Percentiles rank a stretch among this genome's conserved stretches.
These are phyloP conservation scores for Leptographium galeiforme DNA, from an alignment of 2,329 filamentous ascomycete genomes.

Conservation along the genomic window DNA sequence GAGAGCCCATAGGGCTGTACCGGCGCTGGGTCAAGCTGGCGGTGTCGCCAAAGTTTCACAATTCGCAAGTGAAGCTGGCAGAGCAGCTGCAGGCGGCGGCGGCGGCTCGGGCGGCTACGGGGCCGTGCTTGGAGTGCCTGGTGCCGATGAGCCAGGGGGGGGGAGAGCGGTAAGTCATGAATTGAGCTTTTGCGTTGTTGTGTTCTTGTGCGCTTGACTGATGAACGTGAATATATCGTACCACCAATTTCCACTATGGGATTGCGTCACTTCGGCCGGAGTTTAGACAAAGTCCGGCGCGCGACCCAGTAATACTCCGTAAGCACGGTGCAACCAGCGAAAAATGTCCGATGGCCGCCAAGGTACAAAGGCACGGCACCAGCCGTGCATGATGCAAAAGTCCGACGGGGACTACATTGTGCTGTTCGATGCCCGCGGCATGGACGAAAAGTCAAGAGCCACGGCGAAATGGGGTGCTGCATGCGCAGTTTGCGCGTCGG, in stretches of 20 bases:
- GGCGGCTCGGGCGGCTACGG: not conserved
- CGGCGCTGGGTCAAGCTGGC: not conserved
- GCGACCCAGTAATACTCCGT: too few species aligned
- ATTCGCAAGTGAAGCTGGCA: not conserved
- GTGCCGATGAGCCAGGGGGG: too few species aligned
- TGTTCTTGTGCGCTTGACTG: too few species aligned
- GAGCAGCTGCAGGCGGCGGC: conserved; percentile 5
- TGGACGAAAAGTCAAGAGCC: conserved; percentile 6
- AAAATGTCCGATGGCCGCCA: too few species aligned
- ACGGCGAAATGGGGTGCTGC: conserved; percentile 34
- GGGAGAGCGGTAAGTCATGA: too few species aligned
- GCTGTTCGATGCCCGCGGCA: not conserved
- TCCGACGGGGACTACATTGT: not conserved
- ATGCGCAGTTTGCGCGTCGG: conserved; percentile 31
- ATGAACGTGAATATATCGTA: too few species aligned
- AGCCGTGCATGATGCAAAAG: not conserved
- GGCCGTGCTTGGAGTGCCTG: too few species aligned
- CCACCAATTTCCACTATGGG: too few species aligned
- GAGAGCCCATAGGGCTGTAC: not conserved
- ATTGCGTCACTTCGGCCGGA: too few species aligned
- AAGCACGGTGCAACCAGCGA: too few species aligned
- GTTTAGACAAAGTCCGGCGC: too few species aligned
- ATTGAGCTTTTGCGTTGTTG: too few species aligned
- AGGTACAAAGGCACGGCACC: not conserved
- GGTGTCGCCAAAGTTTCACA: not conserved